phyloP scores from a whole-genome alignment of 2,329 filamentous ascomycete genomes.

The Penicillium sp. region DNA sequence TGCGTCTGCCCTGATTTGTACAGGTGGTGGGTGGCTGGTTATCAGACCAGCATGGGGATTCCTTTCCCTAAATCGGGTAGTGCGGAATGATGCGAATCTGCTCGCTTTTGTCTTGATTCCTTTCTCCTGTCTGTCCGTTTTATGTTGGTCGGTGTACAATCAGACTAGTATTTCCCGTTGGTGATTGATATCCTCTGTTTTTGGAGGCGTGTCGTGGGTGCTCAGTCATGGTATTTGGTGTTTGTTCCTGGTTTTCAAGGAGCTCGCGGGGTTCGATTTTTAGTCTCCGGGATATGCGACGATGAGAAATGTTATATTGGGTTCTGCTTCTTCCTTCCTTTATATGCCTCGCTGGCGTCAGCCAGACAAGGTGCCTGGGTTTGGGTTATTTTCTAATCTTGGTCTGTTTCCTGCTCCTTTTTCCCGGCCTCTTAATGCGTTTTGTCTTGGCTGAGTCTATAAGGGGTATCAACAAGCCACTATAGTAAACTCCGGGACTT shows the following conservation, averaged over 20 bases:
- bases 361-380: slow-evolving; percentile 22
- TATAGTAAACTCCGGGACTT: slow-evolving; percentile 9
- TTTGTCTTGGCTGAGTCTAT: slow-evolving; percentile 8
- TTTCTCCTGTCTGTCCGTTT: not conserved
- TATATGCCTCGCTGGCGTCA: slow-evolving; percentile 22
- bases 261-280: slow-evolving; percentile 9
- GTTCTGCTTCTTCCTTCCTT: slow-evolving; percentile 13
- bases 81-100: slow-evolving; percentile 1
- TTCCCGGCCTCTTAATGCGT: slow-evolving; percentile 1
- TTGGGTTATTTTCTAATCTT: slow-evolving; percentile 13
- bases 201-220: slow-evolving; percentile 5
- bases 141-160: not conserved
- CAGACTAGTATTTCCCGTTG: not conserved
- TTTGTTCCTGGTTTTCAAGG: slow-evolving; percentile 4
- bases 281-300: slow-evolving; percentile 20
- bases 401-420: slow-evolving; percentile 1
- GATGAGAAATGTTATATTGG: slow-evolving; percentile 22
- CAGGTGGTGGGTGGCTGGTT: slow-evolving; percentile 10
- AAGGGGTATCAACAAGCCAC: slow-evolving; percentile 10
- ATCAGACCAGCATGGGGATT: slow-evolving; percentile 2
- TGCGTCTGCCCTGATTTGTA: slow-evolving; percentile 15
- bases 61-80: not conserved
- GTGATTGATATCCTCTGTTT: slow-evolving; percentile 12
- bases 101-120: not conserved
- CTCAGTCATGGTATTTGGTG: not conserved